Evolutionary conservation across 2,329 filamentous ascomycete species (phyloP).

Genomic region (Seiridium cupressi): DNA sequence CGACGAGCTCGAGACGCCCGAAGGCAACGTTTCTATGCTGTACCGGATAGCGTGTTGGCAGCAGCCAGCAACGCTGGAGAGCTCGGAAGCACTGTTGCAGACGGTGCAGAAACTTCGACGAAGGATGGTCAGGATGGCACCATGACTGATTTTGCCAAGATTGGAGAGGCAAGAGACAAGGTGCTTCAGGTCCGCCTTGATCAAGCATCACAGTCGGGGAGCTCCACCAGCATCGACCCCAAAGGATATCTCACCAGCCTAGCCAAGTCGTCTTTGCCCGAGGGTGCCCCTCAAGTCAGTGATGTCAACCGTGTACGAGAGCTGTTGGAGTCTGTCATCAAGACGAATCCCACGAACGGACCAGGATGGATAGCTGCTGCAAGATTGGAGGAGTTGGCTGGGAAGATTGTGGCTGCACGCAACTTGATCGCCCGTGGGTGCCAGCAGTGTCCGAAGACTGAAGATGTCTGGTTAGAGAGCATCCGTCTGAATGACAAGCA

Average conservation of each 20-base stretch:
- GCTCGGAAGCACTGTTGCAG: conserved; percentile 83
- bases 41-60: conserved; percentile 92
- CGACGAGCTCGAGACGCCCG: conserved; percentile 79
- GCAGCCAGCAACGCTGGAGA: conserved; percentile 78
- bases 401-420: conserved; percentile 84
- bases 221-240: conserved; percentile 86
- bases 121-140: conserved; percentile 68
- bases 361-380: conserved; percentile 96
- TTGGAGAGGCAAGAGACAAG: conserved; percentile 93
- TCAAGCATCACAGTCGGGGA: conserved; percentile 75
- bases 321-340: conserved; percentile 93
- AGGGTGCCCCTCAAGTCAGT: conserved; percentile 80
- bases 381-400: conserved; percentile 86
- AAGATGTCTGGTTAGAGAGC: conserved; percentile 95
- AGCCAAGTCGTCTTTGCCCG: conserved; percentile 75
- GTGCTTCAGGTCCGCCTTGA: conserved; percentile 93
- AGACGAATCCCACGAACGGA: conserved; percentile 92
- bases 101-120: conserved; percentile 63
- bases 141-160: conserved; percentile 97
- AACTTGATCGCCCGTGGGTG: conserved; percentile 87
- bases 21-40: conserved; percentile 87
- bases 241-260: conserved; percentile 95
- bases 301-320: conserved; percentile 93
- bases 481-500: conserved; percentile 89
- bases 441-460: conserved; percentile 86